Conservation (phyloP, 2,329 filamentous ascomycete genomes). For the Alternaria conjuncta region DNA sequence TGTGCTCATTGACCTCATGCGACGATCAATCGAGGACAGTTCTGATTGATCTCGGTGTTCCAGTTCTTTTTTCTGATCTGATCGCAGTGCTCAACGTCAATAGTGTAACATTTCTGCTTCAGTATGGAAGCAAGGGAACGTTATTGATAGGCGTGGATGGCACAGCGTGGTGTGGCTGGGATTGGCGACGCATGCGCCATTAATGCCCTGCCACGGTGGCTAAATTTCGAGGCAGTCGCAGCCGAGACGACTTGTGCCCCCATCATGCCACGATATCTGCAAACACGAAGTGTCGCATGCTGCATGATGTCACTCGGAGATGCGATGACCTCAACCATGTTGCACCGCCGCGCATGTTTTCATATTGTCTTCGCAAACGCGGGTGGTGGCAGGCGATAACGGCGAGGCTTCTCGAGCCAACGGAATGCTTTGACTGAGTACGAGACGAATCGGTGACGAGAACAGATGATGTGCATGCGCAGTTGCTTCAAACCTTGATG, state of each 20-base stretch:
- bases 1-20: not conserved
- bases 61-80: not conserved
- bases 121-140: slow-evolving; percentile 1
- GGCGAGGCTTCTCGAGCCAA: not conserved
- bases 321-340: not conserved
- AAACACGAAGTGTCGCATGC: not conserved
- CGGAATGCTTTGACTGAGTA: not conserved
- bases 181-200: slow-evolving; percentile 28
- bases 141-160: slow-evolving; percentile 7
- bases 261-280: slow-evolving; percentile 1
- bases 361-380: not conserved
- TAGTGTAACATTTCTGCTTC: not conserved
- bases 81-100: not conserved
- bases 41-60: not conserved
- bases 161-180: slow-evolving; percentile 14
- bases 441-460: not conserved
- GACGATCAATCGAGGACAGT: not conserved
- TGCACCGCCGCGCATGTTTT: not conserved
- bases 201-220: slow-evolving; percentile 15
- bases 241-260: not conserved
- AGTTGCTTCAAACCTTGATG: not conserved
- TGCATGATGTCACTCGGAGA: not conserved
- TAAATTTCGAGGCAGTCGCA: slow-evolving; percentile 5
- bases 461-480: not conserved
- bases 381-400: not conserved